Evolutionary conservation across 768 basidiomycete species (phyloP).

Genomic region (Boletellus emodensis): DNA sequence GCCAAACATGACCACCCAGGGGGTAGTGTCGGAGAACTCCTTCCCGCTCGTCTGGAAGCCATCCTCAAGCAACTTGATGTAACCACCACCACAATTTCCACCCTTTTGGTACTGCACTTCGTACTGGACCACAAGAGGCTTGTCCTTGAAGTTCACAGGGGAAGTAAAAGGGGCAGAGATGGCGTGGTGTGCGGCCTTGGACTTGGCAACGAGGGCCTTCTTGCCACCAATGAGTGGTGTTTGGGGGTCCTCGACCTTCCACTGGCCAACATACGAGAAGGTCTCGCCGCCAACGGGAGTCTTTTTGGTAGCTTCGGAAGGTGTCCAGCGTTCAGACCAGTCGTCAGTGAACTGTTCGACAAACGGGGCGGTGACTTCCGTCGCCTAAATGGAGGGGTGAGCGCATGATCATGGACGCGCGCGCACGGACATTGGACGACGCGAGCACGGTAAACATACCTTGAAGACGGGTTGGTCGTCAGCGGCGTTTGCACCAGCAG

Average conservation of each 20-base stretch:
- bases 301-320: conserved; percentile 97
- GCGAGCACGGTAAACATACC: conserved; percentile 38
- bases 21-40: conserved; percentile 91
- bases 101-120: conserved; percentile 99
- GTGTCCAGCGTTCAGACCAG: conserved; percentile 91
- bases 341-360: conserved; percentile 94
- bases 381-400: conserved; percentile 45
- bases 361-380: conserved; percentile 81
- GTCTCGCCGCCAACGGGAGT: conserved; percentile 93
- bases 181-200: conserved; percentile 97
- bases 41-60: conserved; percentile 92
- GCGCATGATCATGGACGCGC: conserved; percentile 1
- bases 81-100: conserved; percentile 98
- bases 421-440: conserved; percentile 12
- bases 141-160: conserved; percentile 73
- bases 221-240: conserved; percentile 77
- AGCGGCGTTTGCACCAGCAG: conserved; percentile 56
- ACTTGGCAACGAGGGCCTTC: conserved; percentile 90
- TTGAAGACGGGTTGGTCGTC: conserved; percentile 67
- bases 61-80: conserved; percentile 92
- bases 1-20: conserved; percentile 97
- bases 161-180: conserved; percentile 88
- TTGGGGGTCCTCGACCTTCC: conserved; percentile 90
- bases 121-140: conserved; percentile 94
- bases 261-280: conserved; percentile 95